These are phyloP conservation scores for Aspergillus vadensis DNA, from an alignment of 2,329 filamentous ascomycete genomes.

Conservation along the genomic window DNA sequence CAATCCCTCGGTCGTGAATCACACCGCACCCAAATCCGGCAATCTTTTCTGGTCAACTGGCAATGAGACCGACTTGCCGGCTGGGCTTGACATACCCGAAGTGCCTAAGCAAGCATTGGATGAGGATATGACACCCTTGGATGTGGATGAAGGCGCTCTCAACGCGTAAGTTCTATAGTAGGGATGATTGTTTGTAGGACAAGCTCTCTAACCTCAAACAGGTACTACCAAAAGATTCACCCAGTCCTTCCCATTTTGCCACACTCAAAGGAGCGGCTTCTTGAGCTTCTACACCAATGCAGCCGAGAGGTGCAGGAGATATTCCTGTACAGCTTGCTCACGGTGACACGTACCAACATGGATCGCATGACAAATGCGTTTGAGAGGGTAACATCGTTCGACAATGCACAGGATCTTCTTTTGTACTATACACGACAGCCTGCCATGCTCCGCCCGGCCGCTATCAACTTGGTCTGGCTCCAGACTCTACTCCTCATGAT, in stretches of 20 bases:
- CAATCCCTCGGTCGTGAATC: slow-evolving; percentile 41
- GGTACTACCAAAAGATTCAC: slow-evolving; percentile 47
- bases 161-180: slow-evolving; percentile 37
- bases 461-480: slow-evolving; percentile 45
- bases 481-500: slow-evolving; percentile 46
- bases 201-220: slow-evolving; percentile 24
- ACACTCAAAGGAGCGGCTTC: slow-evolving; percentile 40
- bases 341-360: slow-evolving; percentile 41
- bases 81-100: slow-evolving; percentile 36
- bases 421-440: slow-evolving; percentile 43
- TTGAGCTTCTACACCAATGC: slow-evolving; percentile 42
- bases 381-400: slow-evolving; percentile 39
- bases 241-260: slow-evolving; percentile 45
- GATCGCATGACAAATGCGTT: slow-evolving; percentile 37
- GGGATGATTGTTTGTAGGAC: background rate
- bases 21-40: slow-evolving; percentile 36
- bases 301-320: slow-evolving; percentile 44
- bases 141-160: slow-evolving; percentile 43
- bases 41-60: slow-evolving; percentile 44
- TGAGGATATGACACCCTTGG: slow-evolving; percentile 39
- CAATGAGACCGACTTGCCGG: slow-evolving; percentile 35
- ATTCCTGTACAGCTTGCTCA: slow-evolving; percentile 44
- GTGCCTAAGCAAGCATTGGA: slow-evolving; percentile 35
- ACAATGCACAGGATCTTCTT: slow-evolving; percentile 45
- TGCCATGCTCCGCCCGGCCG: slow-evolving; percentile 34